Evolutionary conservation across 1,139 yeast species (phyloP).

Genomic region (Diutina siamensis): DNA sequence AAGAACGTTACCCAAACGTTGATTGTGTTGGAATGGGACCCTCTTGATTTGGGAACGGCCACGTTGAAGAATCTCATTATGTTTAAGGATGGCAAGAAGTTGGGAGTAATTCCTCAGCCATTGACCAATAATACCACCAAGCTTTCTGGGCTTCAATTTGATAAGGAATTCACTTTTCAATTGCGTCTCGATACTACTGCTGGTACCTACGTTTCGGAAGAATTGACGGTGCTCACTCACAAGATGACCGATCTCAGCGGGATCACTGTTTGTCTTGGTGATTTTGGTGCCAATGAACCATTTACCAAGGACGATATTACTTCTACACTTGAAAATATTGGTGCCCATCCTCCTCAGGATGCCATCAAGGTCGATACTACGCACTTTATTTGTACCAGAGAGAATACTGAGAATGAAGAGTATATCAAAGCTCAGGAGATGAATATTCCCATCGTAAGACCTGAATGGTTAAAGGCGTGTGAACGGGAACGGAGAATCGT

Average conservation of each 20-base stretch:
- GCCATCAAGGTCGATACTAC: constrained; percentile 84
- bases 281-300: constrained; percentile 49
- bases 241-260: constrained; percentile 96
- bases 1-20: constrained; percentile 88
- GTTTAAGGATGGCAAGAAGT: constrained; percentile 67
- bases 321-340: constrained; percentile 53
- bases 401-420: constrained; percentile 47
- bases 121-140: constrained; percentile 71
- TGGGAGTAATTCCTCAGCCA: constrained; percentile 84
- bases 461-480: constrained; percentile 96
- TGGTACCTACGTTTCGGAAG: constrained; percentile 65
- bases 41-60: constrained; percentile 74
- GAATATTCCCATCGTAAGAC: constrained; percentile 90
- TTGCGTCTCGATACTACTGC: constrained; percentile 80
- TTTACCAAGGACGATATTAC: constrained; percentile 54
- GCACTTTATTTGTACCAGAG: constrained; percentile 72
- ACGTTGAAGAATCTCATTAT: constrained; percentile 64
- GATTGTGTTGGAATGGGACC: constrained; percentile 92
- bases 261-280: constrained; percentile 84
- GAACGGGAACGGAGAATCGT: constrained; percentile 81
- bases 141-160: constrained; percentile 83
- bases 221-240: constrained; percentile 67
- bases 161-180: constrained; percentile 70
- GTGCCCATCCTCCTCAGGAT: constrained; percentile 69
- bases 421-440: constrained; percentile 70